Evolutionary conservation across 2,329 filamentous ascomycete genomes (phyloP).

Genomic region (Verticillium nubilum): DNA sequence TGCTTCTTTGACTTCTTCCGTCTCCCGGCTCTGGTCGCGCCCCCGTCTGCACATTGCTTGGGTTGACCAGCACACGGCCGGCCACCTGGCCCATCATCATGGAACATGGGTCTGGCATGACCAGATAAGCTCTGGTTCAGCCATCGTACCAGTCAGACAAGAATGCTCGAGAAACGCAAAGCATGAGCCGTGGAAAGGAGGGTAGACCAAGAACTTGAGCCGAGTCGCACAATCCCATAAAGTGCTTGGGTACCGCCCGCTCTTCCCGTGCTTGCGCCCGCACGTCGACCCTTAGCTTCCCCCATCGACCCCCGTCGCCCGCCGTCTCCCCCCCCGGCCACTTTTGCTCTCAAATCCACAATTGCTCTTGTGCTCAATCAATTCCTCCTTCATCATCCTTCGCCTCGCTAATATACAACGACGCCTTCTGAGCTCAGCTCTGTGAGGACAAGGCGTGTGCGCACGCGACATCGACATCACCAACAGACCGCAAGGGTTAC

Average conservation of each 20-base stretch:
- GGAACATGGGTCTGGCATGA: background rate
- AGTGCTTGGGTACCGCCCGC: background rate
- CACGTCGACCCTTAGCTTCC: background rate
- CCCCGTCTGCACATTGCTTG: background rate
- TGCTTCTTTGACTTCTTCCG: background rate
- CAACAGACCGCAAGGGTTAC: background rate
- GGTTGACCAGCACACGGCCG: background rate
- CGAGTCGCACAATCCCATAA: background rate
- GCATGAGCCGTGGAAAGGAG: background rate
- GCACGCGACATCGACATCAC: background rate
- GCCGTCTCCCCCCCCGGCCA: background rate
- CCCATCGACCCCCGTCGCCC: background rate
- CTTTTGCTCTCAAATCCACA: background rate
- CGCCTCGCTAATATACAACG: background rate
- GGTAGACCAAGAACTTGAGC: background rate
- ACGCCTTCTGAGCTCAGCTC: background rate
- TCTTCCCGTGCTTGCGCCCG: slow-evolving; percentile 2
- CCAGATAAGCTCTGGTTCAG: background rate
- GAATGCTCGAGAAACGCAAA: background rate
- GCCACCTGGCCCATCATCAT: background rate
- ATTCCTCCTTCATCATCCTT: background rate
- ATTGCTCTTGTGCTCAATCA: background rate
- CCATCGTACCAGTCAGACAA: background rate
- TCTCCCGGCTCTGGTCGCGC: background rate
- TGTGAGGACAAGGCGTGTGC: background rate